A percentile compares a stretch with the other conserved stretches of the same genome.
Conservation (phyloP, 2,329 filamentous ascomycete genomes). For the Dichotomopilus funicola region DNA sequence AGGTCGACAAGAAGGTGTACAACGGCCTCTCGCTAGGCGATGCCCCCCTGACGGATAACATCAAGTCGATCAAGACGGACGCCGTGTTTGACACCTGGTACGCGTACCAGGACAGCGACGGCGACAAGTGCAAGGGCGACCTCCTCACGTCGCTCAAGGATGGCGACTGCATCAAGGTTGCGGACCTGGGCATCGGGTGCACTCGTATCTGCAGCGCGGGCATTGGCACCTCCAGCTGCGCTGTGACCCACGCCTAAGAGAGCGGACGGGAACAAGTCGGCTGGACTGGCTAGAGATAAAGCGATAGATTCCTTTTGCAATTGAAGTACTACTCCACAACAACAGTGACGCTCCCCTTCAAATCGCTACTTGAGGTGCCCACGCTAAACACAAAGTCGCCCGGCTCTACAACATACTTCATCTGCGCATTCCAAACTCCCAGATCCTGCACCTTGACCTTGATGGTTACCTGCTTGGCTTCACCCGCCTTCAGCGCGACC, state of each 20-base stretch:
- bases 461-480: constrained; percentile 47
- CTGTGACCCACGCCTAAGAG: too few relatives aligned
- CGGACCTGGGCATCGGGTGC: too few relatives aligned
- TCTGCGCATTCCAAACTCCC: constrained; percentile 51
- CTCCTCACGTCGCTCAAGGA: not conserved
- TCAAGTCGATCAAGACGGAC: constrained; percentile 43
- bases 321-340: not conserved
- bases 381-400: constrained; percentile 59
- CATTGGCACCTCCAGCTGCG: too few relatives aligned
- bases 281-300: too few relatives aligned
- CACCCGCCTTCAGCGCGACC: constrained; percentile 52
- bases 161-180: not conserved
- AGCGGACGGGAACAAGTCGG: too few relatives aligned
- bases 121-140: not conserved
- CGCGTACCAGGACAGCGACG: not conserved
- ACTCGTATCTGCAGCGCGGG: too few relatives aligned
- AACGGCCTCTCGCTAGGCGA: constrained; percentile 9
- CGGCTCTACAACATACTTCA: constrained; percentile 69
- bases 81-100: constrained; percentile 4
- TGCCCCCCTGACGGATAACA: constrained; percentile 32
- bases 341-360: constrained; percentile 28
- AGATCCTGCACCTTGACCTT: constrained; percentile 50
- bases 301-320: too few relatives aligned
- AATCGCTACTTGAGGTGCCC: constrained; percentile 52
- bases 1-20: constrained; percentile 11